phyloP scores from a whole-genome alignment of 2,329 filamentous ascomycete genomes.

The Lasiodiplodia gonubiensis region DNA sequence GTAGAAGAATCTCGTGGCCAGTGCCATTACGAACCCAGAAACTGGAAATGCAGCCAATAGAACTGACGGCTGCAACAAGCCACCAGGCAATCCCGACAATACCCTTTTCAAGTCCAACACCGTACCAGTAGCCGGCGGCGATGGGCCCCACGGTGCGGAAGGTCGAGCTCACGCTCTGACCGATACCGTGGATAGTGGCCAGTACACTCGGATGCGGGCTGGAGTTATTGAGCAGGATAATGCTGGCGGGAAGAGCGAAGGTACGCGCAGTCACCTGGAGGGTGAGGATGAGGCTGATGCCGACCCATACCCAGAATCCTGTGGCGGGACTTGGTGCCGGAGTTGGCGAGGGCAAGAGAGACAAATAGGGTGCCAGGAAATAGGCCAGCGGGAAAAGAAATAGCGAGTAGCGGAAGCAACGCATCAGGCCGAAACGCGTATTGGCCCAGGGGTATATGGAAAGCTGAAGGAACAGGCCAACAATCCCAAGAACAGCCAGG shows the following conservation, averaged over 20 bases:
- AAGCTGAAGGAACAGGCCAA: constrained; percentile 76
- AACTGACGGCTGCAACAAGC: constrained; percentile 60
- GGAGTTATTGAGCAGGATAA: constrained; percentile 65
- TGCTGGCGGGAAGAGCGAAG: constrained; percentile 64
- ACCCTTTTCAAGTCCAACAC: constrained; percentile 59
- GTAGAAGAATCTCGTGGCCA: constrained; percentile 29
- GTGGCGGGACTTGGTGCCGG: constrained; percentile 56
- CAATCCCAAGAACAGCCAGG: constrained; percentile 75
- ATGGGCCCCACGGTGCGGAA: constrained; percentile 64
- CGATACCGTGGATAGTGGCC: constrained; percentile 65
- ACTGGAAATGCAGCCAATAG: constrained; percentile 63
- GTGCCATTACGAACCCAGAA: constrained; percentile 67
- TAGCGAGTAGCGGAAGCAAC: constrained; percentile 71
- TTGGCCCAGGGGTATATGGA: constrained; percentile 74
- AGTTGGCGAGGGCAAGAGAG: constrained; percentile 66
- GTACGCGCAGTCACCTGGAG: constrained; percentile 76
- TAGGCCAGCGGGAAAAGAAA: constrained; percentile 75
- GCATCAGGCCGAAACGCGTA: constrained; percentile 68
- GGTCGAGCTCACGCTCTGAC: constrained; percentile 60
- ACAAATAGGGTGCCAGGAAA: constrained; percentile 71
- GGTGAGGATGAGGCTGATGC: constrained; percentile 67
- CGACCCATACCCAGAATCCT: constrained; percentile 66
- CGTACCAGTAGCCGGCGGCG: constrained; percentile 60
- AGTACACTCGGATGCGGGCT: constrained; percentile 61
- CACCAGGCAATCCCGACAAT: constrained; percentile 65